Conservation (phyloP, 2,329 filamentous ascomycete species). For the Pseudonectria foliicola region DNA sequence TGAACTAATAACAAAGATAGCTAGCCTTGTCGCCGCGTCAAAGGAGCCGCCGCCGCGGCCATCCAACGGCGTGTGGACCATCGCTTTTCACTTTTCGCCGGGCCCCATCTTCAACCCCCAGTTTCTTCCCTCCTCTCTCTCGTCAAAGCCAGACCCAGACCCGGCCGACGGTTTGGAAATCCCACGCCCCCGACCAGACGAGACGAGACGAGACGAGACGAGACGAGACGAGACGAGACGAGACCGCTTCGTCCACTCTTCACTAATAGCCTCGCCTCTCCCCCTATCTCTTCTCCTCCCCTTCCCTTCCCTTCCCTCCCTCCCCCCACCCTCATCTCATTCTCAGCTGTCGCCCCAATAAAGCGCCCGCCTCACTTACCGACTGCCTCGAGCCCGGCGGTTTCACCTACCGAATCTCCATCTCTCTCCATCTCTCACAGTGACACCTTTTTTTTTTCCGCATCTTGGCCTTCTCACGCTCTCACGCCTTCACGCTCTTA, state of each 20-base stretch:
- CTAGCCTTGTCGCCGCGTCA: conserved; percentile 13
- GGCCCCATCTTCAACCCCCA: conserved; percentile 1
- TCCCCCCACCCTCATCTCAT: conserved; percentile 1
- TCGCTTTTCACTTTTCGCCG: conserved; percentile 22
- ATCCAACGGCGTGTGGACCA: conserved; percentile 17
- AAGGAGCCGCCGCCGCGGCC: conserved; percentile 6
- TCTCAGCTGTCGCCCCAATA: not conserved
- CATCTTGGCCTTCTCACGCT: too few relatives aligned
- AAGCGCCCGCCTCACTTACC: too few relatives aligned
- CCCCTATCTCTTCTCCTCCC: not conserved
- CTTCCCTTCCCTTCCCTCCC: not conserved
- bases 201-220: too few relatives aligned
- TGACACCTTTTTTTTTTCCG: too few relatives aligned
- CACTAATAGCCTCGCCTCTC: conserved; percentile 4
- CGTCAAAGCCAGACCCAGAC: conserved; percentile 1
- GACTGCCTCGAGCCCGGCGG: too few relatives aligned
- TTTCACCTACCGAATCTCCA: too few relatives aligned
- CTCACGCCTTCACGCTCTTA: too few relatives aligned
- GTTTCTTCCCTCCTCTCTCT: conserved; percentile 5
- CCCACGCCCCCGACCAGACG: too few relatives aligned
- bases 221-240: too few relatives aligned
- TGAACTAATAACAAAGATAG: not conserved
- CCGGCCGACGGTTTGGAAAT: conserved; percentile 1
- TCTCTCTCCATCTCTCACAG: too few relatives aligned
- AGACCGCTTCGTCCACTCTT: conserved; percentile 1